Percentiles rank a stretch among this genome's conserved stretches.
Evolutionary conservation across 2,329 filamentous ascomycete genomes (phyloP).

Genomic region (Aureobasidium sp.): DNA sequence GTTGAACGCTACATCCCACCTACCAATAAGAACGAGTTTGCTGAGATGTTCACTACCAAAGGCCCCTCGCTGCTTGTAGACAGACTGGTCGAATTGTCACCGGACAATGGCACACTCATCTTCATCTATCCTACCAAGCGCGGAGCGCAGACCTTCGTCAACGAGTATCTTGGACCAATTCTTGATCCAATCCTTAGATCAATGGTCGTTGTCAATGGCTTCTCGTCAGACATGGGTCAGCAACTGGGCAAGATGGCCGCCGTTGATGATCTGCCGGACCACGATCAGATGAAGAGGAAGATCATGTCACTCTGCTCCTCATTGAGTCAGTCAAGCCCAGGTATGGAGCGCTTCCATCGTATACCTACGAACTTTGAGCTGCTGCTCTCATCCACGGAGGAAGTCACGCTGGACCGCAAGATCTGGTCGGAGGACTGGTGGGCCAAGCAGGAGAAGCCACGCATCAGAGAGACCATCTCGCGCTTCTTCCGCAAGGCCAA

Average conservation of each 20-base stretch:
- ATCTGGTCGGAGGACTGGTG: constrained; percentile 55
- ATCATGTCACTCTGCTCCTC: constrained; percentile 18
- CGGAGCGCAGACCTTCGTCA: constrained; percentile 50
- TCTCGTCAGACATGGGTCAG: constrained; percentile 48
- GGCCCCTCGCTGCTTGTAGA: constrained; percentile 52
- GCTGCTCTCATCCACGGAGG: constrained; percentile 42
- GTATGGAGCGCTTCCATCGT: constrained; percentile 23
- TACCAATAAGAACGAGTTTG: constrained; percentile 48
- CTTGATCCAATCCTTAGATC: constrained; percentile 52
- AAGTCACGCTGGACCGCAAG: constrained; percentile 41
- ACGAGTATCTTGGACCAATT: constrained; percentile 51
- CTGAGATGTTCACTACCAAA: constrained; percentile 46
- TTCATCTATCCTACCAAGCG: constrained; percentile 54
- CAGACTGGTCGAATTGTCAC: constrained; percentile 50
- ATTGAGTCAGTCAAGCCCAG: constrained; percentile 20
- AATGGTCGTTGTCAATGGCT: constrained; percentile 49
- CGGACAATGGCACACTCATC: constrained; percentile 47
- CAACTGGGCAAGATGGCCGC: constrained; percentile 46
- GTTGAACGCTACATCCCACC: constrained; percentile 61
- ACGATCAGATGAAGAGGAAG: constrained; percentile 37
- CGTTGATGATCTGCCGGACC: constrained; percentile 46
- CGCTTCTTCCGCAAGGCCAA: constrained; percentile 36
- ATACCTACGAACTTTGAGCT: constrained; percentile 29
- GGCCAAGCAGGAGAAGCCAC: constrained; percentile 53
- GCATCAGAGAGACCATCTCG: constrained; percentile 44